Evolutionary conservation across 495 filamentous ascomycete species (phyloP).

Genomic region (Diplogelasinospora grovesii): DNA sequence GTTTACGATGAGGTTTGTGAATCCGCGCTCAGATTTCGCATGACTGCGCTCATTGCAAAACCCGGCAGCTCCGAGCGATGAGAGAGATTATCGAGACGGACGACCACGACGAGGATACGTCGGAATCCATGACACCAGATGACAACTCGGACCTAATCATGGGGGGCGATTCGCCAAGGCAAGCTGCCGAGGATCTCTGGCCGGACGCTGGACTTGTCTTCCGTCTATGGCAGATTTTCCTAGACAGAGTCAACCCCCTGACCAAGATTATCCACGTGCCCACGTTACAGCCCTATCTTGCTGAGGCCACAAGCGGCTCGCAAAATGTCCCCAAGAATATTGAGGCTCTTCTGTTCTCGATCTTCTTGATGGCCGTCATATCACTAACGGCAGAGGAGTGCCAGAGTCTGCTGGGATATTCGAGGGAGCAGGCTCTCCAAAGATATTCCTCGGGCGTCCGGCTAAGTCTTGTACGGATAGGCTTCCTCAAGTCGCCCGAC

Average conservation of each 20-base stretch:
- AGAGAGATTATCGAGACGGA: slow-evolving; percentile 40
- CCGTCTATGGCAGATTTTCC: slow-evolving; percentile 61
- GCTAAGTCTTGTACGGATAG: slow-evolving; percentile 41
- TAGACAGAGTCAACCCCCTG: slow-evolving; percentile 62
- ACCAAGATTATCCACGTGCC: slow-evolving; percentile 66
- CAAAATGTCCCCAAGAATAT: slow-evolving; percentile 38
- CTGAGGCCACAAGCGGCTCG: slow-evolving; percentile 34
- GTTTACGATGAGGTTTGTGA: slow-evolving; percentile 39
- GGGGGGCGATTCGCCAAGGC: slow-evolving; percentile 18
- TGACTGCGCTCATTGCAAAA: slow-evolving; percentile 1
- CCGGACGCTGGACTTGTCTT: slow-evolving; percentile 60
- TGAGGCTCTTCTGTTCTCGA: slow-evolving; percentile 46
- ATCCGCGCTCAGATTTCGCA: not conserved
- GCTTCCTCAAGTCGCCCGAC: slow-evolving; percentile 46
- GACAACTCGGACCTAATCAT: slow-evolving; percentile 35
- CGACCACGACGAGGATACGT: slow-evolving; percentile 20
- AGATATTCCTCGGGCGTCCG: slow-evolving; percentile 38
- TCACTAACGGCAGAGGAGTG: slow-evolving; percentile 46
- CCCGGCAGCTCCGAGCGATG: slow-evolving; percentile 37
- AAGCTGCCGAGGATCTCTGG: slow-evolving; percentile 44
- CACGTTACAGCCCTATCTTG: slow-evolving; percentile 47
- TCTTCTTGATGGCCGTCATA: slow-evolving; percentile 45
- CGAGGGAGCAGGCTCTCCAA: slow-evolving; percentile 33
- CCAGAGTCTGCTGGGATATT: slow-evolving; percentile 37
- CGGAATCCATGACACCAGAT: slow-evolving; percentile 26